Conservation (phyloP, 495 filamentous ascomycete genomes). For the Aspergillus coremiiformis region DNA sequence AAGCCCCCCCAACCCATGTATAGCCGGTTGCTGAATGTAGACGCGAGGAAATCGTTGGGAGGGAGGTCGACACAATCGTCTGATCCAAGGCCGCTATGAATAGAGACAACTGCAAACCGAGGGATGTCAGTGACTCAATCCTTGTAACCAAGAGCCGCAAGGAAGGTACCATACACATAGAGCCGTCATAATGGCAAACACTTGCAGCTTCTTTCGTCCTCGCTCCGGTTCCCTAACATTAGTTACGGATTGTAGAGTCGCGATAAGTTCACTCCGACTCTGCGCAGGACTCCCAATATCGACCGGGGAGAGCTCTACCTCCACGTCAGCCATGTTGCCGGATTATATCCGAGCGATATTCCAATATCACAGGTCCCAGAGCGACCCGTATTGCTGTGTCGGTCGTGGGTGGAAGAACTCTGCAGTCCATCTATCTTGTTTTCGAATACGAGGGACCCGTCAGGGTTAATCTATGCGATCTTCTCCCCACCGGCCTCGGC, state of each 20-base stretch:
- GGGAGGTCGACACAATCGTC: slow-evolving; percentile 48
- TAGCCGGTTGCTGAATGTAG: slow-evolving; percentile 43
- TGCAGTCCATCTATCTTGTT: no score
- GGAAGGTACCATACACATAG: background rate
- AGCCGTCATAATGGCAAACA: background rate
- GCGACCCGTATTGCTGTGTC: no score
- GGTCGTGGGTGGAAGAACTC: no score
- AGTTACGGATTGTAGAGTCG: background rate
- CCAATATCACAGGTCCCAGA: background rate
- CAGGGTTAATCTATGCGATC: background rate
- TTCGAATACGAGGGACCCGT: background rate
- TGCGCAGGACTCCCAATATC: background rate
- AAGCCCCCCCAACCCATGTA: slow-evolving; percentile 48
- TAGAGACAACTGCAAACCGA: slow-evolving; percentile 3
- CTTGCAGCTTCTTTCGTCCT: background rate
- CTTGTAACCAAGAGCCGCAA: background rate
- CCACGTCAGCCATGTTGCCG: background rate
- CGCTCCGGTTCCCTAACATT: background rate
- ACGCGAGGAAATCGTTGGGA: slow-evolving; percentile 40
- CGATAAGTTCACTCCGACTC: background rate
- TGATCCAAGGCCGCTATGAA: slow-evolving; percentile 48
- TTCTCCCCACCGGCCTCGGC: background rate
- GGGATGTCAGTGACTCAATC: background rate
- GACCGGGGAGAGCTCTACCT: background rate
- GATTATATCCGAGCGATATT: background rate